Percentiles rank a stretch among this genome's conserved stretches.
phyloP scores from a whole-genome alignment of 805 yeast genomes.

The Wickerhamomyces xylosicus region DNA sequence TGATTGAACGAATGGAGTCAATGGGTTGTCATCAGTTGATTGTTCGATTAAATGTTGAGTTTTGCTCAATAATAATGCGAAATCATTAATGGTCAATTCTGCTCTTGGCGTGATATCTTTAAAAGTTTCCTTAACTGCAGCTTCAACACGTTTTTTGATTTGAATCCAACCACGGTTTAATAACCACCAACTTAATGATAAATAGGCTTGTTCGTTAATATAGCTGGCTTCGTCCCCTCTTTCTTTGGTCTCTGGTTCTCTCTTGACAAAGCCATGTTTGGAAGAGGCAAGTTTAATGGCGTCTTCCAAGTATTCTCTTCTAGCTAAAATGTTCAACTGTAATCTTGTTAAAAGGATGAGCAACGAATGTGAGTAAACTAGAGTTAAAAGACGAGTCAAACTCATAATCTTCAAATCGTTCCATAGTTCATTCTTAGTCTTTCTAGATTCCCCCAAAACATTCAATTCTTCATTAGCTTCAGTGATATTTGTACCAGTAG shows the following conservation, averaged over 20 bases:
- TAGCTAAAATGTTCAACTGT: slow-evolving; percentile 81
- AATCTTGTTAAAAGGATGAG: slow-evolving; percentile 71
- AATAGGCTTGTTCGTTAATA: slow-evolving; percentile 66
- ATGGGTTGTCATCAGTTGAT: slow-evolving; percentile 31
- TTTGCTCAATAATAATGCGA: slow-evolving; percentile 33
- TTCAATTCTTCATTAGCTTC: slow-evolving; percentile 20
- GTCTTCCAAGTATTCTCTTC: slow-evolving; percentile 74
- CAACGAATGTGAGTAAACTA: slow-evolving; percentile 58
- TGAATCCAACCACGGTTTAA: slow-evolving; percentile 75
- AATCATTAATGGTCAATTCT: slow-evolving; percentile 54
- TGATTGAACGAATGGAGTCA: slow-evolving; percentile 26
- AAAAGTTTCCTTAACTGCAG: slow-evolving; percentile 50
- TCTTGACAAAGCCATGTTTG: slow-evolving; percentile 21
- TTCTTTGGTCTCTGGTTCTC: slow-evolving; percentile 12
- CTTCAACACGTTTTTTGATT: slow-evolving; percentile 41
- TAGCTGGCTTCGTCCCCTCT: slow-evolving; percentile 28
- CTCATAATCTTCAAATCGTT: slow-evolving; percentile 66
- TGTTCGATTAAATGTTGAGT: slow-evolving; percentile 28
- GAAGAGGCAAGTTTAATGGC: slow-evolving; percentile 61
- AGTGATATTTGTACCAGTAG: slow-evolving; percentile 25
- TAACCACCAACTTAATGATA: slow-evolving; percentile 90
- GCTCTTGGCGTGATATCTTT: slow-evolving; percentile 60
- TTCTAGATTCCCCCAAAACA: slow-evolving; percentile 9
- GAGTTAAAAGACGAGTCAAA: slow-evolving; percentile 60
- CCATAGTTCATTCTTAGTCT: slow-evolving; percentile 70